phyloP scores from a whole-genome alignment of 495 filamentous ascomycete species.

The Talaromyces nanjingensis region DNA sequence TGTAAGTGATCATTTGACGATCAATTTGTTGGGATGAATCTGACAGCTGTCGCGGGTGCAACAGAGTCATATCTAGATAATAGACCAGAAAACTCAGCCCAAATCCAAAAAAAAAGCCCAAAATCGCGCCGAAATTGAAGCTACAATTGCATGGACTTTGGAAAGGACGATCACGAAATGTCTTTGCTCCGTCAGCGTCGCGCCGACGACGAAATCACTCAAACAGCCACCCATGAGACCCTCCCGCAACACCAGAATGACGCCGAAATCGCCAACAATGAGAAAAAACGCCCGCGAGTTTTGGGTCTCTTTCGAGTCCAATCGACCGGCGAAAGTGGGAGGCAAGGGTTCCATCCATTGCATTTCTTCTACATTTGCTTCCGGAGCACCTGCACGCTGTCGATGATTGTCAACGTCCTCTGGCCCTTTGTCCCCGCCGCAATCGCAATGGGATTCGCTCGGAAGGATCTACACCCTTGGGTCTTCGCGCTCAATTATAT shows the following conservation, averaged over 20 bases:
- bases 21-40: not conserved
- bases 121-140: not conserved
- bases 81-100: not conserved
- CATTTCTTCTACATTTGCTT: constrained; percentile 57
- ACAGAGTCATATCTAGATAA: not conserved
- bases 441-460: constrained; percentile 56
- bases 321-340: constrained; percentile 59
- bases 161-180: not conserved
- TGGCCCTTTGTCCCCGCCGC: constrained; percentile 71
- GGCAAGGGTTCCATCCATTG: constrained; percentile 52
- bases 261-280: not conserved
- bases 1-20: not conserved
- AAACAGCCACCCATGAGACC: not conserved
- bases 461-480: constrained; percentile 52
- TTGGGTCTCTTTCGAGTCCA: constrained; percentile 34
- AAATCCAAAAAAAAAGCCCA: not conserved
- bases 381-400: constrained; percentile 47
- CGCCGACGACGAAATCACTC: constrained; percentile 2
- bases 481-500: constrained; percentile 68
- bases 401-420: constrained; percentile 57
- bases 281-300: not conserved
- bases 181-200: constrained; percentile 5
- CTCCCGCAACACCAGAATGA: constrained; percentile 4
- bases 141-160: not conserved
- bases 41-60: not conserved